These are phyloP conservation scores for Fabrea salina DNA, from an alignment of 169 alveolate genomes.

Conservation along the genomic window DNA sequence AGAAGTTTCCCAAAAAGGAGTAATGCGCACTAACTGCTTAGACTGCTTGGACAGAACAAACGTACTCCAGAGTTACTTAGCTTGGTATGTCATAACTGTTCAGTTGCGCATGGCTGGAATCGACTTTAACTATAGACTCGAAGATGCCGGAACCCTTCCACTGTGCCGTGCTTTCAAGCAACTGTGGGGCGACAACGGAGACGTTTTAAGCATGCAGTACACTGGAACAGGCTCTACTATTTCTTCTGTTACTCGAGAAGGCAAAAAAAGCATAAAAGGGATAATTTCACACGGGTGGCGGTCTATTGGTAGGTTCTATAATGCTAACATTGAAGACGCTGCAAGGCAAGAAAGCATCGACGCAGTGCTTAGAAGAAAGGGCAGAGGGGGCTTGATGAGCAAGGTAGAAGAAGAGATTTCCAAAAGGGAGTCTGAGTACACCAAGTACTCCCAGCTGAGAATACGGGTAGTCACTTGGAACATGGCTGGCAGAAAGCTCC, in stretches of 20 bases:
- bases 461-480: constrained; percentile 47
- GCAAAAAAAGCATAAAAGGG: constrained; percentile 83
- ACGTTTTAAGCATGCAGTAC: constrained; percentile 84
- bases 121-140: constrained; percentile 15
- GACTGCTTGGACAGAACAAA: constrained; percentile 98
- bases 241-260: constrained; percentile 89
- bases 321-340: constrained; percentile 78
- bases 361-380: constrained; percentile 59
- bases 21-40: constrained; percentile 94
- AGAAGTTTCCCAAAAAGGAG: constrained; percentile 87
- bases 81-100: constrained; percentile 54
- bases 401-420: constrained; percentile 23
- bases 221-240: constrained; percentile 94
- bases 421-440: constrained; percentile 28
- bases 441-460: not conserved
- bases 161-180: constrained; percentile 55
- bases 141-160: constrained; percentile 16
- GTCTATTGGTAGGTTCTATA: constrained; percentile 82
- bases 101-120: not conserved
- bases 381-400: not conserved
- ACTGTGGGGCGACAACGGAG: constrained; percentile 95
- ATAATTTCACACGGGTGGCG: constrained; percentile 82
- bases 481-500: constrained; percentile 53
- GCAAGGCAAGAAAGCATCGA: constrained; percentile 86
- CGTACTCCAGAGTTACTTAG: constrained; percentile 91